These are phyloP conservation scores for Naganishia albida DNA, from an alignment of 1,284 basidiomycete genomes.

Conservation along the genomic window DNA sequence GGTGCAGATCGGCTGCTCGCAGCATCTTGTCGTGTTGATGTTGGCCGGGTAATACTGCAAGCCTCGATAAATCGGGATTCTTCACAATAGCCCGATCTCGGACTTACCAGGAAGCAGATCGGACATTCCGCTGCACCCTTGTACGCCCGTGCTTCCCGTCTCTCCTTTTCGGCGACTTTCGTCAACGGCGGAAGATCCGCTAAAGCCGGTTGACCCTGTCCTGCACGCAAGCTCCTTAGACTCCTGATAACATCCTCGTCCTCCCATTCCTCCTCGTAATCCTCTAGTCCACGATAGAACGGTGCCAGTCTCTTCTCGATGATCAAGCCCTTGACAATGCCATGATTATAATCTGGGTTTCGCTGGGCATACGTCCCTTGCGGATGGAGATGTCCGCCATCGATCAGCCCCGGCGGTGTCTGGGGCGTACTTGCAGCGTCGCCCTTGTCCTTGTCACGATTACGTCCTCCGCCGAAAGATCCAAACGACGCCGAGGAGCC, in stretches of 20 bases:
- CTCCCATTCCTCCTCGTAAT: slow-evolving; percentile 83
- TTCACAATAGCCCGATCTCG: too few species aligned
- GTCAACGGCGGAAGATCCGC: slow-evolving; percentile 1
- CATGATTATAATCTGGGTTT: slow-evolving; percentile 81
- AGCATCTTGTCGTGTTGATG: slow-evolving; percentile 95
- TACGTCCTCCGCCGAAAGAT: slow-evolving; percentile 11
- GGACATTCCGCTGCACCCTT: slow-evolving; percentile 90
- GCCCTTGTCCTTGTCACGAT: slow-evolving; percentile 57
- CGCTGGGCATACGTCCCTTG: slow-evolving; percentile 79
- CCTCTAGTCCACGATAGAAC: slow-evolving; percentile 93
- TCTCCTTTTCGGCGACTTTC: slow-evolving; percentile 59
- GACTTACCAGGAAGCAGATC: slow-evolving; percentile 94
- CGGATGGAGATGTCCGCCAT: slow-evolving; percentile 73
- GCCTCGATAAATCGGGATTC: not conserved
- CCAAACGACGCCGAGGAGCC: slow-evolving; percentile 20
- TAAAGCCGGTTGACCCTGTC: slow-evolving; percentile 35
- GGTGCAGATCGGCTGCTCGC: slow-evolving; percentile 96
- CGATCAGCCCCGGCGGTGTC: slow-evolving; percentile 61
- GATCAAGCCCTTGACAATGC: slow-evolving; percentile 82
- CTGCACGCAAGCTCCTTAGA: slow-evolving; percentile 44
- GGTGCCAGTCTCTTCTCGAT: slow-evolving; percentile 84
- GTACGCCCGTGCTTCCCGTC: slow-evolving; percentile 72
- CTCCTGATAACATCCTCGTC: slow-evolving; percentile 70
- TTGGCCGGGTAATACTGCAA: slow-evolving; percentile 85
- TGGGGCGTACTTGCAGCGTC: slow-evolving; percentile 71